Evolutionary conservation across 1,139 yeast species (phyloP).

Genomic region (Suhomyces yuchorum): DNA sequence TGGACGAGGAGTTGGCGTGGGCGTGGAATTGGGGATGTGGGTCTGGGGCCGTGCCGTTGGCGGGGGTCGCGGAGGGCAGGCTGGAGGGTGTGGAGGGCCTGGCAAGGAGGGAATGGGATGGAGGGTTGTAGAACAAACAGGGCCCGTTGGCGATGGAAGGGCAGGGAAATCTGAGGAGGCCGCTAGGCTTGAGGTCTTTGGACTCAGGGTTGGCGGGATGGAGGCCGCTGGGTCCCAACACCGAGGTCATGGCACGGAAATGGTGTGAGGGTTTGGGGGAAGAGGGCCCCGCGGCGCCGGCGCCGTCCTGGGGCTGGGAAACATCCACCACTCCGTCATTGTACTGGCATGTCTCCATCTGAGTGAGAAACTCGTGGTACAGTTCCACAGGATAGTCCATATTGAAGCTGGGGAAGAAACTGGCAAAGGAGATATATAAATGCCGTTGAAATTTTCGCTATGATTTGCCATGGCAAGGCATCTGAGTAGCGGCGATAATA

Average conservation of each 20-base stretch:
- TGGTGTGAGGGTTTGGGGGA: neutral
- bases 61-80: neutral
- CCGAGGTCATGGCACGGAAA: neutral
- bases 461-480: constrained; percentile 8
- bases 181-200: neutral
- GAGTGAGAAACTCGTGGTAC: constrained; percentile 35
- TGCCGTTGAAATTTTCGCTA: constrained; percentile 9
- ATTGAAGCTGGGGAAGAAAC: neutral
- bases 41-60: neutral
- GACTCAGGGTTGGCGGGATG: neutral
- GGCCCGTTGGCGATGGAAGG: neutral
- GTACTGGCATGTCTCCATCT: constrained; percentile 30
- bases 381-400: constrained; percentile 24
- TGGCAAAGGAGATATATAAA: constrained; percentile 1
- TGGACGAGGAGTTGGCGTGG: neutral
- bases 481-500: constrained; percentile 4
- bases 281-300: constrained; percentile 1
- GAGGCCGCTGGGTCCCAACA: constrained; percentile 2
- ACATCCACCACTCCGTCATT: constrained; percentile 18
- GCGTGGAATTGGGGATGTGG: neutral
- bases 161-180: neutral
- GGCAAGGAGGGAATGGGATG: neutral
- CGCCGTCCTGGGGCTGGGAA: neutral
- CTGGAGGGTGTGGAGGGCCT: neutral
- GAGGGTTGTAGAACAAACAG: neutral